phyloP scores from a whole-genome alignment of 2,329 filamentous ascomycete species.

The Neocucurbitaria cava region DNA sequence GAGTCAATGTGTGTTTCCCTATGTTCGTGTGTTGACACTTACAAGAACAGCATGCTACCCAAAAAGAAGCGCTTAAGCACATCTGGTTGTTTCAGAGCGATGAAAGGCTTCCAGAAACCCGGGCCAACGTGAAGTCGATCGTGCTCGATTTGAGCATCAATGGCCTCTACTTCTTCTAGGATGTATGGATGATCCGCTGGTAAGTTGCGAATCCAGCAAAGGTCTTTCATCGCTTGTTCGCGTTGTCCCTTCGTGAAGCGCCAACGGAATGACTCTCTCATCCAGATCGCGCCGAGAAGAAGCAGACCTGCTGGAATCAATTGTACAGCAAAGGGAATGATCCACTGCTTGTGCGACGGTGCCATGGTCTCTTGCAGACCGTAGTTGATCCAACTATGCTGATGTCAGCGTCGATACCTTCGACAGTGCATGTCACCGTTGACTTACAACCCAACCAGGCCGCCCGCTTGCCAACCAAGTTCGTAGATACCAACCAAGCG shows the following conservation, averaged over 20 bases:
- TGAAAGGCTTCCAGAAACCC: conserved; percentile 71
- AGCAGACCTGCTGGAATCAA: conserved; percentile 71
- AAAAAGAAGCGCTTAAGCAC: conserved; percentile 76
- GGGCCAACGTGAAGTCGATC: conserved; percentile 69
- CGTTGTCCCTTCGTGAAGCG: conserved; percentile 51
- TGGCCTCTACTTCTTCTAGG: conserved; percentile 73
- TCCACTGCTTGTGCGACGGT: conserved; percentile 54
- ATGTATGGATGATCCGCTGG: conserved; percentile 68
- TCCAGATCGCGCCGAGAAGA: conserved; percentile 51
- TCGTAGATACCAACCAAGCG: conserved; percentile 59
- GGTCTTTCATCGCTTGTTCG: conserved; percentile 51
- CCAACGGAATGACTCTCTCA: conserved; percentile 55
- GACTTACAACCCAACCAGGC: conserved; percentile 41
- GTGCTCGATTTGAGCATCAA: conserved; percentile 73
- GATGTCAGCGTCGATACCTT: conserved; percentile 47
- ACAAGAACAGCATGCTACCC: conserved; percentile 75
- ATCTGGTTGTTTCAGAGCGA: conserved; percentile 49
- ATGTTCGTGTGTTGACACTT: not conserved
- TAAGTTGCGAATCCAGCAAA: conserved; percentile 71
- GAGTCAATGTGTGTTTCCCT: not conserved
- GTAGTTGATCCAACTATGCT: conserved; percentile 50
- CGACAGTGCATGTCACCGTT: conserved; percentile 41
- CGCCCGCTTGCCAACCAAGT: conserved; percentile 59
- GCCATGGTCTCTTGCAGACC: conserved; percentile 54
- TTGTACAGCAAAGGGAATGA: conserved; percentile 66